These are phyloP conservation scores for Endothia cerciana DNA, from an alignment of 2,329 filamentous ascomycete genomes.

Conservation along the genomic window DNA sequence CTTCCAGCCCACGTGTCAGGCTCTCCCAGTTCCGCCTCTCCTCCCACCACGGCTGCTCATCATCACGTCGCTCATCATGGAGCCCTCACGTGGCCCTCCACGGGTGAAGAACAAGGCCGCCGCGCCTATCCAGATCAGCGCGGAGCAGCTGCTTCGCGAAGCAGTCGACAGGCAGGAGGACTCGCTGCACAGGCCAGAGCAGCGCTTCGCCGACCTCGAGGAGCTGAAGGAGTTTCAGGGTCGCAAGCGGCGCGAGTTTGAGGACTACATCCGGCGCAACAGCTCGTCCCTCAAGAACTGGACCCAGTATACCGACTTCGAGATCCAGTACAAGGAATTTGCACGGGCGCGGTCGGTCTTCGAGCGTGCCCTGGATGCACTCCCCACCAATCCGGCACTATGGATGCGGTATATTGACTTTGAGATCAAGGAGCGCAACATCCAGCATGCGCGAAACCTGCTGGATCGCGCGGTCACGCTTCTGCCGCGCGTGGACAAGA, in stretches of 20 bases:
- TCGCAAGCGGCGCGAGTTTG: slow-evolving; percentile 93
- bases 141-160: slow-evolving; percentile 95
- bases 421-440: slow-evolving; percentile 90
- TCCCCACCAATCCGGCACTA: slow-evolving; percentile 81
- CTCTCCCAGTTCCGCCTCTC: neutral
- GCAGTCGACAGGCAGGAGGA: slow-evolving; percentile 96
- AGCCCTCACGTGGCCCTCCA: slow-evolving; percentile 86
- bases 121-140: slow-evolving; percentile 88
- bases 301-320: slow-evolving; percentile 97
- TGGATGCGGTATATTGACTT: slow-evolving; percentile 95
- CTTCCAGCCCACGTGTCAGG: neutral
- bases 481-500: slow-evolving; percentile 86
- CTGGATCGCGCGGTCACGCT: slow-evolving; percentile 94
- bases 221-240: slow-evolving; percentile 98
- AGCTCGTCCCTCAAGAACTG: slow-evolving; percentile 97
- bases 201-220: slow-evolving; percentile 94
- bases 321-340: slow-evolving; percentile 97
- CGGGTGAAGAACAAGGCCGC: slow-evolving; percentile 99
- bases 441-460: slow-evolving; percentile 94
- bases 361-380: slow-evolving; percentile 90
- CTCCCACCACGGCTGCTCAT: neutral
- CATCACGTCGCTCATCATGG: slow-evolving; percentile 66
- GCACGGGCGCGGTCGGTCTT: slow-evolving; percentile 90
- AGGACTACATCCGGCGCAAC: slow-evolving; percentile 96
- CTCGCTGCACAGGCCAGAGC: slow-evolving; percentile 84